These are phyloP conservation scores for Ophiosphaerella korrae DNA, from an alignment of 2,329 filamentous ascomycete species.

Conservation along the genomic window DNA sequence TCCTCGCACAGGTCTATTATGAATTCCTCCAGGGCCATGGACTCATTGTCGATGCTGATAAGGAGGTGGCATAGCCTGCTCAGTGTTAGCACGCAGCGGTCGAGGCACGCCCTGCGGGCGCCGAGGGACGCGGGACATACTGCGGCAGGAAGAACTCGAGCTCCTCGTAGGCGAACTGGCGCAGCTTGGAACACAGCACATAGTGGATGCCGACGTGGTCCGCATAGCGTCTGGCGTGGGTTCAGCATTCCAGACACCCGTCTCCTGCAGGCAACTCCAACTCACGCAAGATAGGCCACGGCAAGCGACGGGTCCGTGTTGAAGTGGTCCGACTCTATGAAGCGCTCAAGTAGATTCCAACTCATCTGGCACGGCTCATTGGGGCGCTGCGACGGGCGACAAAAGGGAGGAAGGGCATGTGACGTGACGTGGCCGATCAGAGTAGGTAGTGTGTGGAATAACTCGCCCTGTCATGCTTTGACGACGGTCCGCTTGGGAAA, in stretches of 20 bases:
- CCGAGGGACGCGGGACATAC: constrained; percentile 33
- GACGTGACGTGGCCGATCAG: too few species aligned
- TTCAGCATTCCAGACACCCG: neutral
- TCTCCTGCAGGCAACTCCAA: constrained; percentile 26
- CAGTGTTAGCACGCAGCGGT: too few species aligned
- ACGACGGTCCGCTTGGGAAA: constrained; percentile 27
- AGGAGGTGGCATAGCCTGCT: constrained; percentile 76
- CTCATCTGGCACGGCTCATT: constrained; percentile 55
- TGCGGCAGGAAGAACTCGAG: constrained; percentile 89
- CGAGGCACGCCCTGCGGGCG: constrained; percentile 50
- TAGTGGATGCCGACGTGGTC: constrained; percentile 90
- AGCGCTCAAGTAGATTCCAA: constrained; percentile 87
- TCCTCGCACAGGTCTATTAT: constrained; percentile 85
- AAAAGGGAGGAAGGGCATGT: constrained; percentile 5
- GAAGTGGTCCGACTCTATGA: constrained; percentile 93
- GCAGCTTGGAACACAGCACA: constrained; percentile 85
- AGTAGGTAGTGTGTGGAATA: too few species aligned
- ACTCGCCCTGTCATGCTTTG: constrained; percentile 11
- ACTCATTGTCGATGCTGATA: constrained; percentile 88
- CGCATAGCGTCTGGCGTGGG: constrained; percentile 71
- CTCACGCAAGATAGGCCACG: constrained; percentile 86
- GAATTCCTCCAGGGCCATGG: constrained; percentile 88
- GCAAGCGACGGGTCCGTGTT: constrained; percentile 88
- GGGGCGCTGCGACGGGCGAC: constrained; percentile 28
- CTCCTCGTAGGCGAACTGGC: constrained; percentile 87